A percentile compares a stretch with the other conserved stretches of the same genome.
phyloP scores from a whole-genome alignment of 2,329 filamentous ascomycete genomes.

The Tolypocladium cylindrosporum region DNA sequence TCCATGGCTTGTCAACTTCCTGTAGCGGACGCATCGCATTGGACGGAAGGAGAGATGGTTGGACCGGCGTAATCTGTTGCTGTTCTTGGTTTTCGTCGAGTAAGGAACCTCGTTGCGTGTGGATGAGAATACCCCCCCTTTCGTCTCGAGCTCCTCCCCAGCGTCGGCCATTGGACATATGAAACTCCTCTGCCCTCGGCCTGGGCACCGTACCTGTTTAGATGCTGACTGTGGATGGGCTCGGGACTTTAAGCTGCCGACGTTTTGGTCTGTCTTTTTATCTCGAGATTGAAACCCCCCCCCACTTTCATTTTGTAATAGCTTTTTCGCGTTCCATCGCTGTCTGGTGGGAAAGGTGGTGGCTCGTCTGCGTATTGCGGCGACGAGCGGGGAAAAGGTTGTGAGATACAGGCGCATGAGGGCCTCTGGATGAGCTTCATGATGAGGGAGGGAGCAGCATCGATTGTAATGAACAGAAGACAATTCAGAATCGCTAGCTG shows the following conservation, averaged over 20 bases:
- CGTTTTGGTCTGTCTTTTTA: neutral
- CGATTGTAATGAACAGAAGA: constrained; percentile 4
- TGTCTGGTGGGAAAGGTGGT: neutral
- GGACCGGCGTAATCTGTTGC: neutral
- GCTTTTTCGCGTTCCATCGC: neutral
- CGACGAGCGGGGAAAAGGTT: neutral
- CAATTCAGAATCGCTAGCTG: neutral
- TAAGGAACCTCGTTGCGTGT: neutral
- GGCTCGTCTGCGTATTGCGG: neutral
- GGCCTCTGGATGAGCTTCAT: neutral
- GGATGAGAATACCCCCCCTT: neutral
- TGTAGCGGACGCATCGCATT: constrained; percentile 20
- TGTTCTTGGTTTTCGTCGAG: neutral
- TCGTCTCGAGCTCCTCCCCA: constrained; percentile 3
- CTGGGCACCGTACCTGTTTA: neutral
- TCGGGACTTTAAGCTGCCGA: constrained; percentile 1
- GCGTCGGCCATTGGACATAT: neutral
- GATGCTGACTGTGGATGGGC: neutral
- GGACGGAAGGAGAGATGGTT: neutral
- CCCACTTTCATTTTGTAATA: neutral
- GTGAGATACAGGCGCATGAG: neutral
- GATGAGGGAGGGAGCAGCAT: neutral
- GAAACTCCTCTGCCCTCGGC: neutral
- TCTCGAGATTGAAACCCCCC: constrained; percentile 1
- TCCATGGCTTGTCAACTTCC: constrained; percentile 41